Conservation (phyloP, 139 green algal species). For the Picochlorum sp. region DNA sequence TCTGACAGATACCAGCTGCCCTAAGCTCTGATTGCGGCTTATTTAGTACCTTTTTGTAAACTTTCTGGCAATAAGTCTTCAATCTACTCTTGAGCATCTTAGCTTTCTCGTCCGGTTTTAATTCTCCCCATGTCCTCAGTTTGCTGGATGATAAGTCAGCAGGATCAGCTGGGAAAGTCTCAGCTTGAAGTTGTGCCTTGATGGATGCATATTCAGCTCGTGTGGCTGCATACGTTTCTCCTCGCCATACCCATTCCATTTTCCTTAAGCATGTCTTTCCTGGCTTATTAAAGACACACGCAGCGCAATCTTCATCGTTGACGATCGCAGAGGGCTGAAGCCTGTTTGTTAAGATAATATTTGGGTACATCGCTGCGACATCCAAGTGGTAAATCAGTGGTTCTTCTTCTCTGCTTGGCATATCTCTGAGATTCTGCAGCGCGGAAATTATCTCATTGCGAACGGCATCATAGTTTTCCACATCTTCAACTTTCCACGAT, state of each 20-base stretch:
- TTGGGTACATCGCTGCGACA: constrained; percentile 98
- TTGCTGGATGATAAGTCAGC: constrained; percentile 5
- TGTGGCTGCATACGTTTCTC: constrained; percentile 70
- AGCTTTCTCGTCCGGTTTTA: constrained; percentile 45
- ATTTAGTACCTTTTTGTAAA: constrained; percentile 93
- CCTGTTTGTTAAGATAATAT: constrained; percentile 98
- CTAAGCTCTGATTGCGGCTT: constrained; percentile 82
- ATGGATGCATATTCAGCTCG: constrained; percentile 64
- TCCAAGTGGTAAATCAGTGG: constrained; percentile 97
- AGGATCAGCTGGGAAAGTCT: constrained; percentile 44
- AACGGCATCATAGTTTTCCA: constrained; percentile 62
- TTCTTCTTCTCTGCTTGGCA: constrained; percentile 66
- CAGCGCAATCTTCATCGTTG: constrained; percentile 84
- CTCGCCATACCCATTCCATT: constrained; percentile 95
- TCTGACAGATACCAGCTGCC: constrained; percentile 79
- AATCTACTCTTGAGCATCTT: constrained; percentile 81
- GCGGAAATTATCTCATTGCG: constrained; percentile 33
- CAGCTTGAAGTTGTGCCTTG: constrained; percentile 74
- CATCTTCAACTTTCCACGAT: constrained; percentile 34
- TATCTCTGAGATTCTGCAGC: constrained; percentile 69
- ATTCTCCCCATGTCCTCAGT: constrained; percentile 26
- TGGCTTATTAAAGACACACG: constrained; percentile 92
- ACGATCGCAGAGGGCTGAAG: constrained; percentile 73
- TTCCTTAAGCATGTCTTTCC: constrained; percentile 86
- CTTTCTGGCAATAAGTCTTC: constrained; percentile 93